These are phyloP conservation scores for Pseudonectria foliicola DNA, from an alignment of 2,329 filamentous ascomycete species.

Conservation along the genomic window DNA sequence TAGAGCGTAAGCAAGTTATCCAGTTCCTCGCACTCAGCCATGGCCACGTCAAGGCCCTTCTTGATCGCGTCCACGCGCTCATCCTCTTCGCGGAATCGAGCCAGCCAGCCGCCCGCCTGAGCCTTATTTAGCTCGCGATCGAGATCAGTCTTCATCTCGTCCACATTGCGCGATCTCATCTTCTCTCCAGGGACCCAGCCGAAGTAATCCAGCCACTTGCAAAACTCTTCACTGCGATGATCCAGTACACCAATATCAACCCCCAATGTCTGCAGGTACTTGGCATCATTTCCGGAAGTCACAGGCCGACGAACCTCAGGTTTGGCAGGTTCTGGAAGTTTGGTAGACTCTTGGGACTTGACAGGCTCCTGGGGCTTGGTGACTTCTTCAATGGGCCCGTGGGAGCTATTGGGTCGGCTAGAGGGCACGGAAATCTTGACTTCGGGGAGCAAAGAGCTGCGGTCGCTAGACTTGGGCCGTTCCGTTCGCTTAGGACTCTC, in stretches of 20 bases:
- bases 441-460: slow-evolving; percentile 41
- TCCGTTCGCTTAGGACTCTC: slow-evolving; percentile 15
- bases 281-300: slow-evolving; percentile 66
- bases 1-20: slow-evolving; percentile 93
- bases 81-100: slow-evolving; percentile 77
- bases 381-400: slow-evolving; percentile 30
- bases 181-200: slow-evolving; percentile 76
- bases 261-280: slow-evolving; percentile 70
- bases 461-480: slow-evolving; percentile 24
- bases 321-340: slow-evolving; percentile 30
- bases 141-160: slow-evolving; percentile 74
- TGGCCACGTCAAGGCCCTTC: slow-evolving; percentile 77
- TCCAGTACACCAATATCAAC: slow-evolving; percentile 73
- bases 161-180: slow-evolving; percentile 66
- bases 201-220: slow-evolving; percentile 75
- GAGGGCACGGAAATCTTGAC: slow-evolving; percentile 51
- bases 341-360: slow-evolving; percentile 21
- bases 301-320: slow-evolving; percentile 46
- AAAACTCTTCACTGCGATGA: slow-evolving; percentile 70
- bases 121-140: slow-evolving; percentile 83
- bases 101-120: slow-evolving; percentile 88
- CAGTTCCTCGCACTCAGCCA: slow-evolving; percentile 90
- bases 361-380: slow-evolving; percentile 17
- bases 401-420: slow-evolving; percentile 32
- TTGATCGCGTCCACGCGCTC: slow-evolving; percentile 84